These are phyloP conservation scores for Lactarius pseudohatsudake DNA, from an alignment of 768 basidiomycete species.

Conservation along the genomic window DNA sequence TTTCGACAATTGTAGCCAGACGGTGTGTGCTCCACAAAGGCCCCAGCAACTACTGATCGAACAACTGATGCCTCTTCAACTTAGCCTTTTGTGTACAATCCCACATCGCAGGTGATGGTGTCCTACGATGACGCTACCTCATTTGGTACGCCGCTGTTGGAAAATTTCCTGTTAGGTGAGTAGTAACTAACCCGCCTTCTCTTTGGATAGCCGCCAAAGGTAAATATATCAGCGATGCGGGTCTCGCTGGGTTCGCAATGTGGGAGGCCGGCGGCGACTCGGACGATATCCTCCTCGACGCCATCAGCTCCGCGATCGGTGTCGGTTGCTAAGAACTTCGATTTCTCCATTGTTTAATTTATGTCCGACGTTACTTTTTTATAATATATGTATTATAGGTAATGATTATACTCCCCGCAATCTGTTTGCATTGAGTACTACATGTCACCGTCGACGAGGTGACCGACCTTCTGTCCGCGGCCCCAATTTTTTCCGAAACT, in stretches of 20 bases:
- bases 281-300: conserved; percentile 37
- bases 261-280: conserved; percentile 48
- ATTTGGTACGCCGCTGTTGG: conserved; percentile 29
- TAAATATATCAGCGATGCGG: conserved; percentile 37
- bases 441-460: neutral
- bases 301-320: conserved; percentile 34
- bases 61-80: neutral
- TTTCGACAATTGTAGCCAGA: conserved; percentile 42
- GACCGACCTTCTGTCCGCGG: neutral
- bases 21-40: conserved; percentile 24
- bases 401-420: neutral
- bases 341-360: neutral
- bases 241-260: conserved; percentile 46
- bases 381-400: neutral
- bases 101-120: conserved; percentile 34
- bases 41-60: neutral
- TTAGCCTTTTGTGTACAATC: conserved; percentile 38
- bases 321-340: neutral
- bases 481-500: neutral
- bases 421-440: neutral
- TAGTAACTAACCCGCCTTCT: conserved; percentile 3
- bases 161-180: neutral
- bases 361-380: neutral
- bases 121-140: conserved; percentile 39
- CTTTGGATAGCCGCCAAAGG: conserved; percentile 43